Conservation (phyloP, 2,329 filamentous ascomycete species). For the Colletotrichum kahawae region DNA sequence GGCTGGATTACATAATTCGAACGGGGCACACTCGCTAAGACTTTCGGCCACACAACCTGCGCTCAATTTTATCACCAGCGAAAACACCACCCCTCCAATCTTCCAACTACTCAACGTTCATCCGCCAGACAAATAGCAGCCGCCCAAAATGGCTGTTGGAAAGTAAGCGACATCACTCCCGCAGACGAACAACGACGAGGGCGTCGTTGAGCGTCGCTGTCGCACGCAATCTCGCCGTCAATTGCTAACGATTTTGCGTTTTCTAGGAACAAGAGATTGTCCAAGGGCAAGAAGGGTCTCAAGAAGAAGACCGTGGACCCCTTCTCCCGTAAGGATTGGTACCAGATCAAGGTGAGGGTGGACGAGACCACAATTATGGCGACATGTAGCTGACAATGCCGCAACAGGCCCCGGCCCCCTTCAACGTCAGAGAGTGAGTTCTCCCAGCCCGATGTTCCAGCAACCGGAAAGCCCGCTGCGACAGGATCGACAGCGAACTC, state of each 20-base stretch:
- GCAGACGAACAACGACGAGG: not conserved
- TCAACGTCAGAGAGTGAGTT: slow-evolving; percentile 94
- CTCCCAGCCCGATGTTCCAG: slow-evolving; percentile 8
- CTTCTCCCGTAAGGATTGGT: slow-evolving; percentile 99
- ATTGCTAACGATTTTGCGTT: slow-evolving; percentile 27
- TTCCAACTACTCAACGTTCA: slow-evolving; percentile 48
- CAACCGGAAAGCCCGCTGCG: not conserved
- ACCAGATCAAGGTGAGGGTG: slow-evolving; percentile 82
- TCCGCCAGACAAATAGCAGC: slow-evolving; percentile 52
- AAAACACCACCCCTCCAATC: slow-evolving; percentile 43
- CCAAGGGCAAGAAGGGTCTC: slow-evolving; percentile 99
- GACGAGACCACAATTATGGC: not conserved
- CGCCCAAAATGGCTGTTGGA: slow-evolving; percentile 63
- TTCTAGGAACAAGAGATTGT: slow-evolving; percentile 97
- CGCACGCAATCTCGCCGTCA: slow-evolving; percentile 7
- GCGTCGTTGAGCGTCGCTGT: not conserved
- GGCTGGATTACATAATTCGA: slow-evolving; percentile 13
- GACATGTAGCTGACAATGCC: slow-evolving; percentile 27
- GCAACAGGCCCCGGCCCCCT: slow-evolving; percentile 85
- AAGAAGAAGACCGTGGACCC: slow-evolving; percentile 99
- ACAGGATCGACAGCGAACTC: not conserved
- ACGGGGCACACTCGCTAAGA: slow-evolving; percentile 24
- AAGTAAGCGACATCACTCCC: slow-evolving; percentile 48
- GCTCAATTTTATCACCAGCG: slow-evolving; percentile 33
- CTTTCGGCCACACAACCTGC: slow-evolving; percentile 31